Evolutionary conservation across 1,284 basidiomycete genomes (phyloP), one percentile per base, ranked within the genome.

Genomic region (Sporisorium reilianum): DNA sequence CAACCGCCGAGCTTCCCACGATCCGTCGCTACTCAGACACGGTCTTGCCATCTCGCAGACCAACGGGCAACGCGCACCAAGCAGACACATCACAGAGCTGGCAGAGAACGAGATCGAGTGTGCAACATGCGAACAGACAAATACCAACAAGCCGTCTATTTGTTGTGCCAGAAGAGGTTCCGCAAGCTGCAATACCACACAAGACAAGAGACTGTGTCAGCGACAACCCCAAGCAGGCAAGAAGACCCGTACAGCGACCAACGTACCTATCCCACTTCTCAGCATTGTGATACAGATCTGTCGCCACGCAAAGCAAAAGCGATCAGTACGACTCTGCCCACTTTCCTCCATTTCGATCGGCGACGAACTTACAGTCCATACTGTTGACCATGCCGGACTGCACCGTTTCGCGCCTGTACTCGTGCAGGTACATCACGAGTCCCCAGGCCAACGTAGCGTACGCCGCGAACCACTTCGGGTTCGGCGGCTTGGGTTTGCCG

Each of bases 391-490:
- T 93, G 55, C 96, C 95, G 5, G 93, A 92, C 84, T 99, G 94
- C 65, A 99, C 90, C 14, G 90, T 91, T 86, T 97, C 91, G 48
- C 93, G 90, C 32, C 90, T 88, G 85, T 96, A 89, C 79, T 91
- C 88, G 88, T 96, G 98, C 69, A 97, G 87, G 89, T 92, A 99
- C 96, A 99, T 98, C 50, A 97, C 94, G n/a, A 91, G 88, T 40
- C 94, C 96, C 96, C 96, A 99, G 38, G 91, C 90, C 32, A 97
- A 76, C 0, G 95, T 93, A 3, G 96, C 93, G 79, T 97, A 95
- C 34, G 92, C 84, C 2, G 93, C 90, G 86, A 97, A 98, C 81
- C 93, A 90, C 26, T 89, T 87, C 42, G 91, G 86, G 84, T 85
- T 90, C 88, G 85, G 84, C 11, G 86, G 80, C 34, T 76, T 78